phyloP scores from a whole-genome alignment of 805 yeast species.

The Sugiyamaella boreocaroliniensis region DNA sequence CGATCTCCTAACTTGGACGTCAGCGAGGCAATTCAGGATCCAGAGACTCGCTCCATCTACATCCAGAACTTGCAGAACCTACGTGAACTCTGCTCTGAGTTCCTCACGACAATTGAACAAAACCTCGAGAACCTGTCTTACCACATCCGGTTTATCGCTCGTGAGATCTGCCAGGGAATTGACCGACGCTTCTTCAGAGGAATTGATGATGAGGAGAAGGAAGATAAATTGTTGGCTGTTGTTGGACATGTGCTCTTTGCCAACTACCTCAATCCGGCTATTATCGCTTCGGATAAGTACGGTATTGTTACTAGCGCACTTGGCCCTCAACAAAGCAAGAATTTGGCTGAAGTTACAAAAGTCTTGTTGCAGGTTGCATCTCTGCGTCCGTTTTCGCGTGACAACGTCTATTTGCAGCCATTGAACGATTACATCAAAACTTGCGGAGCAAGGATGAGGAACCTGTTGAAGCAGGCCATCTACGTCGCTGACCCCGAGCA shows the following conservation, averaged over 20 bases:
- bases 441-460: constrained; percentile 42
- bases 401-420: constrained; percentile 68
- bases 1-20: constrained; percentile 41
- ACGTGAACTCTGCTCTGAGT: constrained; percentile 61
- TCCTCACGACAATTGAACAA: constrained; percentile 47
- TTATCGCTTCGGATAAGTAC: constrained; percentile 37
- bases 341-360: constrained; percentile 50
- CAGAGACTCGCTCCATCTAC: constrained; percentile 62
- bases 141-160: constrained; percentile 51
- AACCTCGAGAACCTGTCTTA: constrained; percentile 45
- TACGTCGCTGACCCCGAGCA: constrained; percentile 51
- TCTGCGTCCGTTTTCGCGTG: constrained; percentile 57
- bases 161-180: constrained; percentile 30
- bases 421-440: constrained; percentile 62
- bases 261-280: constrained; percentile 32
- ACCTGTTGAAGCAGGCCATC: constrained; percentile 43
- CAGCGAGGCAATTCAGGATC: constrained; percentile 70
- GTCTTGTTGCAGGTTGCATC: constrained; percentile 59
- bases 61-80: constrained; percentile 66
- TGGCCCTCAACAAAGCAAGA: constrained; percentile 38
- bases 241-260: constrained; percentile 50
- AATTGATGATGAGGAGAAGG: constrained; percentile 29
- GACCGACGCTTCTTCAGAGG: constrained; percentile 7
- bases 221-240: constrained; percentile 53
- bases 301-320: constrained; percentile 41